Base-by-base conservation (phyloP, 306 rosid species). In the Cyamopsis tetragonoloba region DNA sequence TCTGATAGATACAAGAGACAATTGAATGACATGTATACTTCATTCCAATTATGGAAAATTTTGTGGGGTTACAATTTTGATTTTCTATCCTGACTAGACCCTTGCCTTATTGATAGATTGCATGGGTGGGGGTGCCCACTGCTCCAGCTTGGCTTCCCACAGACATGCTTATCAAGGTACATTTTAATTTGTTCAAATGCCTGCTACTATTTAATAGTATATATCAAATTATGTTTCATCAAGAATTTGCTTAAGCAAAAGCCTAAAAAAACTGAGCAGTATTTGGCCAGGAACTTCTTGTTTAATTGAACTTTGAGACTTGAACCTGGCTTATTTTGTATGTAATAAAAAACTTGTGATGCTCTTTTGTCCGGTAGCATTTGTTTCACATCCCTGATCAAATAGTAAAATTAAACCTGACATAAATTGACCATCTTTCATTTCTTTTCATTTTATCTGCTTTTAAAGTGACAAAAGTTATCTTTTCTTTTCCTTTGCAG, bases 131-230 rank as follows among this genome's bases (percentile, higher is more conserved):
- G 54, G 34, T 92, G 39, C 98, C 96, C 65, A 92, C 98, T 6
- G 96, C 98, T 31, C 96, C 98, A 5, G 98, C 98, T 56, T 92
- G 98, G 98, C 95, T 89, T 79, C 98, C 98, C 31, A 89, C 96
- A 19, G 65, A 92, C 64, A 87, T 92, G 96, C 96, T 89, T 34
- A 92, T 92, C 67, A 86, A 89, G 98, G 98, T 92, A 84, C 24
- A 4, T 12, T 51, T 65, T 62, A 62, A 62, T 37, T 57, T 34
- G 23, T 54, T 75, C 19, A 19, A 8, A 42, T 22, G 47, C 31
- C 14, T 22, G 61, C 47, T 41, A 22, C 53, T 18, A 13, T 64
- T 6, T 34, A 7, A 11, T 41, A 59, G 37, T 32, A 47, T 3
- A 31, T 66, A n/a, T n/a, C n/a, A 49, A 46, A 38, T 6, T 38